Conservation (phyloP, 139 green algal species). For the Ettlia oleoabundans region DNA sequence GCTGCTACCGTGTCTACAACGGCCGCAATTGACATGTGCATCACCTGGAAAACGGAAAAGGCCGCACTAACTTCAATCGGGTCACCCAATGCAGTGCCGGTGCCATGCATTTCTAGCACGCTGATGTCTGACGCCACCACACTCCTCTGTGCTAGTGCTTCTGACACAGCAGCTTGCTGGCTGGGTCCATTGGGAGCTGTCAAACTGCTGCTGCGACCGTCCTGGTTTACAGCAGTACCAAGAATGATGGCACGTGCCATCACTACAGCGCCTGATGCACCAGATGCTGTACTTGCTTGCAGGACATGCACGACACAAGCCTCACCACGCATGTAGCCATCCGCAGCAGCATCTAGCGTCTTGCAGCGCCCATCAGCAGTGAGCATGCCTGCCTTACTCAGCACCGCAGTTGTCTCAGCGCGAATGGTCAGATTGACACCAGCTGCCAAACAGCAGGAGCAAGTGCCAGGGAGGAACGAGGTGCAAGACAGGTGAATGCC, state of each 20-base stretch:
- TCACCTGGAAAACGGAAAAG: constrained; percentile 37
- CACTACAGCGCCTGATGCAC: too few relatives aligned
- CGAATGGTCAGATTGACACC: constrained; percentile 77
- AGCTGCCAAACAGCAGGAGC: constrained; percentile 46
- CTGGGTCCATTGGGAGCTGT: constrained; percentile 89
- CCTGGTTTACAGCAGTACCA: constrained; percentile 85
- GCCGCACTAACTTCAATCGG: constrained; percentile 86
- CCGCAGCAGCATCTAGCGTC: constrained; percentile 76
- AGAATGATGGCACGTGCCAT: constrained; percentile 46
- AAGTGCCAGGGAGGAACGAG: constrained; percentile 23
- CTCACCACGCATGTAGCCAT: constrained; percentile 86
- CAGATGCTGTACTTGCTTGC: neutral
- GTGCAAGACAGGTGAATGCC: constrained; percentile 56
- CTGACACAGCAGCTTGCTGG: constrained; percentile 80
- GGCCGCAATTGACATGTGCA: too few relatives aligned
- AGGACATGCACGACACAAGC: constrained; percentile 58
- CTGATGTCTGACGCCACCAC: constrained; percentile 18
- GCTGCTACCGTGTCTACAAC: too few relatives aligned
- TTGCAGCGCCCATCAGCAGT: constrained; percentile 86
- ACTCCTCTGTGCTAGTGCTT: constrained; percentile 43
- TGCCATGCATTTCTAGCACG: constrained; percentile 78
- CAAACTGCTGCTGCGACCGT: constrained; percentile 85
- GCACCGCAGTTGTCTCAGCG: constrained; percentile 74
- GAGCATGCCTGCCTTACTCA: constrained; percentile 83
- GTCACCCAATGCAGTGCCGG: constrained; percentile 85